These are phyloP conservation scores for Neofusicoccum laricinum DNA, from an alignment of 2,329 filamentous ascomycete species.

Conservation along the genomic window DNA sequence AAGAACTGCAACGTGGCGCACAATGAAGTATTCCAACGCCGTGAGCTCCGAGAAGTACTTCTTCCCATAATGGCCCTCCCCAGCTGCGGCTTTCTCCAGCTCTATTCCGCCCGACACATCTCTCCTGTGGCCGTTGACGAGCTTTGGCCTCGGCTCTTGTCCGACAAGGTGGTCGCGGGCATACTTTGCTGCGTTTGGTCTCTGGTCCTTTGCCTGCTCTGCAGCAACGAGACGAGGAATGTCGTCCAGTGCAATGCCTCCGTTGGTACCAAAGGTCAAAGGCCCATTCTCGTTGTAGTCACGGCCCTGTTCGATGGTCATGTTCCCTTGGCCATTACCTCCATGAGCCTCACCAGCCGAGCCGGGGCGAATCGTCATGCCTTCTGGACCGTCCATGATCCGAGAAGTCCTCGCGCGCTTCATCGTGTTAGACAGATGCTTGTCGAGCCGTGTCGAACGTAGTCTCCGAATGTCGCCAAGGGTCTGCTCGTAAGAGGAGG, in stretches of 20 bases:
- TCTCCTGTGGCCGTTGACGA: constrained; percentile 68
- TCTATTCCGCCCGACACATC: constrained; percentile 59
- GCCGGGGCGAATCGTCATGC: constrained; percentile 60
- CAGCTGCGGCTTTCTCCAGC: constrained; percentile 50
- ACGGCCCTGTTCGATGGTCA: constrained; percentile 78
- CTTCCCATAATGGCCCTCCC: constrained; percentile 52
- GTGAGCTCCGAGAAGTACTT: constrained; percentile 96
- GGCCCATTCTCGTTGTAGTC: constrained; percentile 69
- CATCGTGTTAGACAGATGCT: constrained; percentile 88
- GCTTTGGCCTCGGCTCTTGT: constrained; percentile 64
- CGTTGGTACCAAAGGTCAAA: constrained; percentile 81
- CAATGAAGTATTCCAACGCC: constrained; percentile 94
- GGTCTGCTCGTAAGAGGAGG: constrained; percentile 83
- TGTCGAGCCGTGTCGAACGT: constrained; percentile 89
- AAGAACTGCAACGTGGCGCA: constrained; percentile 89
- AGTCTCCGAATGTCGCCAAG: constrained; percentile 91
- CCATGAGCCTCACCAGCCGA: constrained; percentile 55
- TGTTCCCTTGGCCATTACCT: constrained; percentile 37
- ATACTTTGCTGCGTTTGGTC: constrained; percentile 75
- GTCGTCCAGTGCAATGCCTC: constrained; percentile 85
- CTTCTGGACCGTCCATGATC: constrained; percentile 85
- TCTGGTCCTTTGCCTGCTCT: constrained; percentile 88
- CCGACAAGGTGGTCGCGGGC: constrained; percentile 67
- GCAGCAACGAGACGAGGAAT: constrained; percentile 94
- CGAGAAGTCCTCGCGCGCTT: constrained; percentile 85